Evolutionary conservation across 306 rosid genomes (phyloP).

Genomic region (Ochetophila trinervis): DNA sequence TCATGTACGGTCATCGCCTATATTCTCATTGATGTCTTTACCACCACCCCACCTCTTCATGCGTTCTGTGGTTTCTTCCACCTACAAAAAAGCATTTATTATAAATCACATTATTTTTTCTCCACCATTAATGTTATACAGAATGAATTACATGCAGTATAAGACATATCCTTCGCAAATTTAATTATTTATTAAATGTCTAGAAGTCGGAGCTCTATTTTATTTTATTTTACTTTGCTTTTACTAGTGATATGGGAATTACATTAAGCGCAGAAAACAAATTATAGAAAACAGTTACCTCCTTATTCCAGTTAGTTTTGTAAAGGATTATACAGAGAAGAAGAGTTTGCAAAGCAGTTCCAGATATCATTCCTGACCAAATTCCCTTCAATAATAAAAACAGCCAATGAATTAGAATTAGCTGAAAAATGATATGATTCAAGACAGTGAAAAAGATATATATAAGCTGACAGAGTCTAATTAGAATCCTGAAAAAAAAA

Average conservation of each 20-base stretch:
- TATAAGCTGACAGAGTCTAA: neutral
- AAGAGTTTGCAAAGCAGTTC: conserved; percentile 49
- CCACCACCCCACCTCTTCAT: conserved; percentile 57
- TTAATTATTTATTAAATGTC: too few species aligned
- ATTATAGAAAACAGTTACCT: conserved; percentile 25
- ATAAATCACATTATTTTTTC: neutral
- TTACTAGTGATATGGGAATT: too few species aligned
- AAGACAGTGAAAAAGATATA: neutral
- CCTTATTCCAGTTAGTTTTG: conserved; percentile 56
- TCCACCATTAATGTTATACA: neutral
- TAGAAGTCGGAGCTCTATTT: neutral
- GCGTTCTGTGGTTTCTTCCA: conserved; percentile 39
- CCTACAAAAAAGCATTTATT: conserved; percentile 28
- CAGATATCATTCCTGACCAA: conserved; percentile 64
- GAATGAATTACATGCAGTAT: too few species aligned
- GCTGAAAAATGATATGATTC: neutral
- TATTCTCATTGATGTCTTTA: conserved; percentile 18
- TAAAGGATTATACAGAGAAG: conserved; percentile 41
- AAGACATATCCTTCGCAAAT: too few species aligned
- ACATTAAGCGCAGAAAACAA: neutral
- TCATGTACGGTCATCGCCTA: conserved; percentile 14
- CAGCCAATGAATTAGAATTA: neutral
- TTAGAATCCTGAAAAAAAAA: neutral
- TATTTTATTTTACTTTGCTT: too few species aligned
- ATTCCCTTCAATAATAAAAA: conserved; percentile 37